A percentile compares a stretch with the other conserved stretches of the same genome.
These are phyloP conservation scores for Coprinellus aureogranulatus DNA, from an alignment of 768 basidiomycete genomes.

Conservation along the genomic window DNA sequence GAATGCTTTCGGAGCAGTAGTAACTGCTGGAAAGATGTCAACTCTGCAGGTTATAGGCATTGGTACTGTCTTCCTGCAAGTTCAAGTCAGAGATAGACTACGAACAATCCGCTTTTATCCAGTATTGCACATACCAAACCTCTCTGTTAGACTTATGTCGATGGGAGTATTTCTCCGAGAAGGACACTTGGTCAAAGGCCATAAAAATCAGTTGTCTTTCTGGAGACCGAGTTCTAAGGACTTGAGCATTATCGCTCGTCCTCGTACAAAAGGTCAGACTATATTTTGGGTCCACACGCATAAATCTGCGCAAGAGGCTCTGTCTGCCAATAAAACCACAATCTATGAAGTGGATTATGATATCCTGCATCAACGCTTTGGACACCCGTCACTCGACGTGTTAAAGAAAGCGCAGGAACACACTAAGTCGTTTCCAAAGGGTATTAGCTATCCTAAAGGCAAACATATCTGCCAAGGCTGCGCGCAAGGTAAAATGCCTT, in stretches of 20 bases:
- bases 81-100: not conserved
- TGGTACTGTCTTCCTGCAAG: not conserved
- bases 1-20: not conserved
- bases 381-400: slow-evolving; percentile 13
- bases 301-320: not conserved
- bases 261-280: not conserved
- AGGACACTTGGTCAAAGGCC: not conserved
- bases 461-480: slow-evolving; percentile 12
- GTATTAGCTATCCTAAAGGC: not conserved
- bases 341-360: slow-evolving; percentile 6
- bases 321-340: not conserved
- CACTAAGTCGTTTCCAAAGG: slow-evolving; percentile 5
- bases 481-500: slow-evolving; percentile 16
- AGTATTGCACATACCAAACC: not conserved
- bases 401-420: not conserved
- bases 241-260: not conserved
- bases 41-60: not conserved
- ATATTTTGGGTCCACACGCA: not conserved
- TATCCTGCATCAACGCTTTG: slow-evolving; percentile 13
- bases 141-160: not conserved
- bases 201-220: not conserved
- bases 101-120: not conserved
- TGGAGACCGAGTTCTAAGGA: not conserved
- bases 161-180: not conserved
- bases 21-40: not conserved